These are phyloP conservation scores for Boletus tylopilopsis DNA, from an alignment of 768 basidiomycete species.

Conservation along the genomic window DNA sequence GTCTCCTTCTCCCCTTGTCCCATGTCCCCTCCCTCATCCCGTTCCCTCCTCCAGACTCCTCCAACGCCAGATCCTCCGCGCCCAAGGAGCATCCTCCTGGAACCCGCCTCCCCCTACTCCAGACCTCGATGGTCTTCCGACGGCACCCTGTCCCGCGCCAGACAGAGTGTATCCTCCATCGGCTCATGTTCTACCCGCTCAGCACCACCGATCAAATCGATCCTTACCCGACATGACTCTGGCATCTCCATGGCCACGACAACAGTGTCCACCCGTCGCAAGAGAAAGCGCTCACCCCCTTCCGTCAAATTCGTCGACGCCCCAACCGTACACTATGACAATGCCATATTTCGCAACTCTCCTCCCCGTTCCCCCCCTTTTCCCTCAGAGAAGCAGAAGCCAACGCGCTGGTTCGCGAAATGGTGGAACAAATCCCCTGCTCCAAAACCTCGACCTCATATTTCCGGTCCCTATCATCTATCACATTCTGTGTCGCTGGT, in stretches of 20 bases:
- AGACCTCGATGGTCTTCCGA: conserved; percentile 20
- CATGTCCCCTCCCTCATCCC: conserved; percentile 8
- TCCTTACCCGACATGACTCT: conserved; percentile 50
- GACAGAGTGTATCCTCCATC: conserved; percentile 40
- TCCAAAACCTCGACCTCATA: conserved; percentile 25
- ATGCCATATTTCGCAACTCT: conserved; percentile 10
- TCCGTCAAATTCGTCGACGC: conserved; percentile 71
- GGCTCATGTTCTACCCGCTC: conserved; percentile 28
- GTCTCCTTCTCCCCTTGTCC: conserved; percentile 5
- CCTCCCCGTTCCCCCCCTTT: conserved; percentile 15
- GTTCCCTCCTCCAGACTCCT: conserved; percentile 17
- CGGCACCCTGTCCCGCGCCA: conserved; percentile 21
- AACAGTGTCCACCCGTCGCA: conserved; percentile 23
- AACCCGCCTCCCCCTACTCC: conserved; percentile 17
- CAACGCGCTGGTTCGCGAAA: conserved; percentile 23
- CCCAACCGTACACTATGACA: conserved; percentile 54
- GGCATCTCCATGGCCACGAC: conserved; percentile 42
- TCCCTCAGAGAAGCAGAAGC: conserved; percentile 6
- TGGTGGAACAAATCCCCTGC: conserved; percentile 25
- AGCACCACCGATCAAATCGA: conserved; percentile 44
- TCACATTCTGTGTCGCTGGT: conserved; percentile 32
- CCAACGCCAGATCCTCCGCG: conserved; percentile 13
- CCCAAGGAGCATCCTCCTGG: conserved; percentile 27
- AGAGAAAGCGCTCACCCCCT: conserved; percentile 32
- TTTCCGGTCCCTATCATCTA: conserved; percentile 31